Conservation (phyloP, 2,329 filamentous ascomycete species). For the Ascochyta fabae region DNA sequence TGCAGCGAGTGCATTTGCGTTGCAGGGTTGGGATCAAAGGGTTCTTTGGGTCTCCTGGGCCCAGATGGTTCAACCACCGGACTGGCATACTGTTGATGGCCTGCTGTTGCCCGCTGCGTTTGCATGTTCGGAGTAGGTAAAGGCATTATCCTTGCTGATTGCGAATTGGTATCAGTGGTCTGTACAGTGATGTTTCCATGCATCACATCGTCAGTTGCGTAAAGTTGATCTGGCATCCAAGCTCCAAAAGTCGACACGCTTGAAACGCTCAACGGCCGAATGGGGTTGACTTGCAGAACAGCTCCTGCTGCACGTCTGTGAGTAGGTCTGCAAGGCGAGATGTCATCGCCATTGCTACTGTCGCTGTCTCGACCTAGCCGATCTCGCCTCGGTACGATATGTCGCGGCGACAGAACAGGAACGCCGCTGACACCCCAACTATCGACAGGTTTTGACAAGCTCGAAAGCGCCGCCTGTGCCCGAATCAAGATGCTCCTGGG, state of each 20-base stretch:
- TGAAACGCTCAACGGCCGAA: not conserved
- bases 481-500: not conserved
- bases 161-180: not conserved
- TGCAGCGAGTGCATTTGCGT: not conserved
- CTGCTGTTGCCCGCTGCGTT: not conserved
- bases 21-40: not conserved
- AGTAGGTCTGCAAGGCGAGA: not conserved
- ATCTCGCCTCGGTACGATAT: not conserved
- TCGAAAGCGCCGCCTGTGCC: not conserved
- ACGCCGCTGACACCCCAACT: conserved; percentile 1
- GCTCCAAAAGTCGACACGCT: not conserved
- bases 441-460: not conserved
- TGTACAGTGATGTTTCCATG: not conserved
- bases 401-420: not conserved
- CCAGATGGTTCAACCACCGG: not conserved
- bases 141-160: not conserved
- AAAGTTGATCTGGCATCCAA: not conserved
- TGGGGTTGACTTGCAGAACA: not conserved
- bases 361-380: not conserved
- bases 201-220: not conserved
- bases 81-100: not conserved
- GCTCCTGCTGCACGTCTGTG: not conserved
- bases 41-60: not conserved
- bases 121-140: not conserved
- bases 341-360: not conserved